Base-by-base conservation (phyloP, 179 eudicot species). In the Beta corolliflora region DNA sequence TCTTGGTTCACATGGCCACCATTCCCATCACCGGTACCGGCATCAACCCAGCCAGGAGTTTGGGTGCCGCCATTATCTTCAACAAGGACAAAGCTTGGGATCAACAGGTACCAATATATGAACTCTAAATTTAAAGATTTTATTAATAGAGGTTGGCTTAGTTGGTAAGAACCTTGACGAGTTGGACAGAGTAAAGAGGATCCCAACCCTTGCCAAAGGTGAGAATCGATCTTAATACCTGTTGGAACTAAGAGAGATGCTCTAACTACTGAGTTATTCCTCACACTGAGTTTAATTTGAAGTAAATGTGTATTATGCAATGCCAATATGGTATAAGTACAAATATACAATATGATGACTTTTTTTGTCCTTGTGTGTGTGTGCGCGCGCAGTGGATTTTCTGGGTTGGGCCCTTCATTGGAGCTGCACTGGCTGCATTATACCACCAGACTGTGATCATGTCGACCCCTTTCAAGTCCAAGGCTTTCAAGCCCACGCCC, bases 1-100 rank as follows among this genome's bases (percentile, higher is more conserved):
- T 86, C 86, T 85, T 88, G 85, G 91, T 88, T 63, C 91, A 88
- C 84, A 83, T 88, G 88, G 91, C 91, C 61, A 88, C 91, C 63
- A 88, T 88, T 81, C 91, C 91, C 53, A 79, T 88, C 64, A 88
- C 91, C 0, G 91, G 91, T 5, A 88, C 91, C 5, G 89, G 91
- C 58, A 88, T 88, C 84, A 88, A 88, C 86, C 91, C 91, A 0
- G 91, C 91, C 1, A 84, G 89, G 87, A 86, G 88, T 88, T 85
- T 88, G 25, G 90, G 90, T 25, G 85, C 90, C 29, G 90, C 90
- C 3, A 84, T 88, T 79, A 82, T 88, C 85, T 86, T 73, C 81
- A 88, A 88, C 90, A 77, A 48, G 6, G 12, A 71, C 75, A 60
- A 80, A 10, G 80, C 80, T 2, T 88, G 90, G 90, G 52, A 78